Conservation (phyloP, 495 filamentous ascomycete species). For the Staphylotrichum longicolle region DNA sequence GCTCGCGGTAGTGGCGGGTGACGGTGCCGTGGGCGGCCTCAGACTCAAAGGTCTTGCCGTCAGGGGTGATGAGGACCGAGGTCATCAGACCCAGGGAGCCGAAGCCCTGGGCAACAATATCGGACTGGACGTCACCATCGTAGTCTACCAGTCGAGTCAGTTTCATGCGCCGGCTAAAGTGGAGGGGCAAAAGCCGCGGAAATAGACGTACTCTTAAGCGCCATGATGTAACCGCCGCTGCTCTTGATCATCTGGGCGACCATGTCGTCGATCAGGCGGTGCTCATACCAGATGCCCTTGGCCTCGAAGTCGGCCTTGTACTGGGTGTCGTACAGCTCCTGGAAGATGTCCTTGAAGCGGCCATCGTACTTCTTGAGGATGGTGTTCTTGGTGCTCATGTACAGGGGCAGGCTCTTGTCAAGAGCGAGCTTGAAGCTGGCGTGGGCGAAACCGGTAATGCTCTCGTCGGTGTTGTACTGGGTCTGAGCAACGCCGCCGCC, state of each 20-base stretch:
- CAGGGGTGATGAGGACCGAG: constrained; percentile 90
- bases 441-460: constrained; percentile 90
- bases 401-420: constrained; percentile 80
- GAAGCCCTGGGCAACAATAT: constrained; percentile 97
- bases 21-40: constrained; percentile 99
- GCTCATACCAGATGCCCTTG: constrained; percentile 97
- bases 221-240: constrained; percentile 92
- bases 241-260: constrained; percentile 99
- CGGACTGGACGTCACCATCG: constrained; percentile 98
- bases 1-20: constrained; percentile 96
- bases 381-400: constrained; percentile 99
- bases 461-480: constrained; percentile 97
- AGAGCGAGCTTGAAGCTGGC: constrained; percentile 93
- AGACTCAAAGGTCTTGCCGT: constrained; percentile 92
- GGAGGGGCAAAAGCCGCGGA: background rate
- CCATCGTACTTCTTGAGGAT: constrained; percentile 99
- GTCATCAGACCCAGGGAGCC: constrained; percentile 98
- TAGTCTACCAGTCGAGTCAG: constrained; percentile 61
- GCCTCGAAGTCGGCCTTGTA: constrained; percentile 88
- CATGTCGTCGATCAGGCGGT: constrained; percentile 99
- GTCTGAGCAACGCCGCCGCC: constrained; percentile 86
- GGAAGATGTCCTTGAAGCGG: constrained; percentile 98
- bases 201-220: constrained; percentile 78
- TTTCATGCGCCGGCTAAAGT: background rate
- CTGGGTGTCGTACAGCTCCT: constrained; percentile 85